phyloP scores from a whole-genome alignment of 371 early-diverging fungal species.

The Ordospora colligata region DNA sequence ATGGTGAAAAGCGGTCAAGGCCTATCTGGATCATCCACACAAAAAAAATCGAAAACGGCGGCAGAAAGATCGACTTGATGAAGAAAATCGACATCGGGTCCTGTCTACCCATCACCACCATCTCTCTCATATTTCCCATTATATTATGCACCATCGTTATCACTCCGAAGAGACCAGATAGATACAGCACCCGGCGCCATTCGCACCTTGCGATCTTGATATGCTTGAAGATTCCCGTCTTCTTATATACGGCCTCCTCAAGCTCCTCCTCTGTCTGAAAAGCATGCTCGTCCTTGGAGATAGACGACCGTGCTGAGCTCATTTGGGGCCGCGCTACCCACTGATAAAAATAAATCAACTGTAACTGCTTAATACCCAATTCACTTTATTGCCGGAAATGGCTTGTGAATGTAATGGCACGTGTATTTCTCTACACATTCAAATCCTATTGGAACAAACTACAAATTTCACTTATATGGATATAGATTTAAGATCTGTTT shows the following conservation, averaged over 20 bases:
- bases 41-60: constrained; percentile 41
- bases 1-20: constrained; percentile 13
- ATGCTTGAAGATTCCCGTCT: constrained; percentile 9
- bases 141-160: constrained; percentile 49
- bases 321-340: neutral
- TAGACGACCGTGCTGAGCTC: neutral
- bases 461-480: no score
- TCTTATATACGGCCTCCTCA: neutral
- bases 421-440: no score
- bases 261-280: constrained; percentile 3
- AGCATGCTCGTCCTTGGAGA: neutral
- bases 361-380: no score
- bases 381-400: no score
- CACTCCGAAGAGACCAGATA: constrained; percentile 44
- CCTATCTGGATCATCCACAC: constrained; percentile 45
- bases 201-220: constrained; percentile 39
- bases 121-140: constrained; percentile 53
- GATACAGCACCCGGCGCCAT: constrained; percentile 42
- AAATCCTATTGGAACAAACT: no score
- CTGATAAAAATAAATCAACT: neutral
- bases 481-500: no score
- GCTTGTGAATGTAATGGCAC: no score
- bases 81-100: constrained; percentile 51
- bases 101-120: constrained; percentile 49
- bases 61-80: constrained; percentile 52